Conservation (phyloP, 768 basidiomycete species). For the Naganishia randhawae region DNA sequence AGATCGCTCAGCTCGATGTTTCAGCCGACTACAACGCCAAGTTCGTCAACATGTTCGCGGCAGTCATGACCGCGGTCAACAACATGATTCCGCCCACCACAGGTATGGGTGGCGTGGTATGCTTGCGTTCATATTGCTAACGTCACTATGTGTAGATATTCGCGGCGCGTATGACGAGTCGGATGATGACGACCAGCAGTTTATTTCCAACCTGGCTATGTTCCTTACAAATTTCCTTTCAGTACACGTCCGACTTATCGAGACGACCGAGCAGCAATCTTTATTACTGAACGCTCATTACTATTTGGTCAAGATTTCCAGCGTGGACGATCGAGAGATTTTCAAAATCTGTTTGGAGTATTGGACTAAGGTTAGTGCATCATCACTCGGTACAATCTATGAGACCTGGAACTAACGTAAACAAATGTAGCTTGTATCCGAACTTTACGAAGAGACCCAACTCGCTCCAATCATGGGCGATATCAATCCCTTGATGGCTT, state of each 20-base stretch:
- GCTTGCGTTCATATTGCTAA: slow-evolving; percentile 11
- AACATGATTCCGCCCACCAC: slow-evolving; percentile 94
- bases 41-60: slow-evolving; percentile 94
- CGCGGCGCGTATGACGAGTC: slow-evolving; percentile 85
- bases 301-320: slow-evolving; percentile 97
- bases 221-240: slow-evolving; percentile 96
- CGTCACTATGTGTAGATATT: slow-evolving; percentile 57
- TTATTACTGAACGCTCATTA: slow-evolving; percentile 92
- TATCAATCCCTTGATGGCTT: slow-evolving; percentile 66
- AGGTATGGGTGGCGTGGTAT: slow-evolving; percentile 49
- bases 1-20: slow-evolving; percentile 90
- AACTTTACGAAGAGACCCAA: slow-evolving; percentile 95
- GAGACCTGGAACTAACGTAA: slow-evolving; percentile 40
- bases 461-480: slow-evolving; percentile 71
- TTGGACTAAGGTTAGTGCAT: slow-evolving; percentile 57
- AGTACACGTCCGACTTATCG: slow-evolving; percentile 87
- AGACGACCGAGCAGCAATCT: slow-evolving; percentile 82
- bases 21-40: slow-evolving; percentile 96
- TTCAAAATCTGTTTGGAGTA: slow-evolving; percentile 99
- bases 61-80: slow-evolving; percentile 96
- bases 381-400: too few relatives aligned
- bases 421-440: slow-evolving; percentile 69
- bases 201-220: slow-evolving; percentile 93
- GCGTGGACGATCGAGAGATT: slow-evolving; percentile 96
- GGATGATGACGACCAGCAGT: slow-evolving; percentile 88